These are phyloP conservation scores for Diversispora eburnea DNA, from an alignment of 192 early-diverging fungal genomes.

Conservation along the genomic window DNA sequence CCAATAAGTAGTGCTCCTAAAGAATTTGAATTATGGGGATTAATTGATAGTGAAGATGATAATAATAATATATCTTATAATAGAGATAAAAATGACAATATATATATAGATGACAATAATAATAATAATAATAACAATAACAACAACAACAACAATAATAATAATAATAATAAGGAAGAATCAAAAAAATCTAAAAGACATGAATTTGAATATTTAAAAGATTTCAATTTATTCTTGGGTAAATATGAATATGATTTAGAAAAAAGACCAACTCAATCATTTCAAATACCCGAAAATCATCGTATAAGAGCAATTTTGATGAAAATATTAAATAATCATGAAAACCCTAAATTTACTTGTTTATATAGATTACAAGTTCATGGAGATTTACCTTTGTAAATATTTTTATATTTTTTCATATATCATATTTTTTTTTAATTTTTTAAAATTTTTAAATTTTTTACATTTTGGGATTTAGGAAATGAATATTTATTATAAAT, in stretches of 20 bases:
- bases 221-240: background rate
- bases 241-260: constrained; percentile 14
- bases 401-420: background rate
- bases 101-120: background rate
- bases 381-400: background rate
- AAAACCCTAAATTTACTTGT: constrained; percentile 19
- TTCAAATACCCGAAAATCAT: constrained; percentile 1
- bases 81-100: background rate
- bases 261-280: background rate
- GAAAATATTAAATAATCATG: constrained; percentile 3
- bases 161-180: background rate
- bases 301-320: constrained; percentile 2
- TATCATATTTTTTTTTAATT: background rate
- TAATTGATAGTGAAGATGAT: background rate
- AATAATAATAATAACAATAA: too few species aligned
- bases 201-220: background rate
- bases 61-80: background rate
- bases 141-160: background rate
- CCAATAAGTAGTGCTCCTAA: constrained; percentile 9
- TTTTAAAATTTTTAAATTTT: too few species aligned
- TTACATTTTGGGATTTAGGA: too few species aligned
- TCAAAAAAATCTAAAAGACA: background rate
- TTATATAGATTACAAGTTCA: constrained; percentile 19
- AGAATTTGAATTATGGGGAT: constrained; percentile 28
- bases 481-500: too few species aligned